Base-by-base conservation (phyloP, 1,139 yeast species). In the Candida sp. region DNA sequence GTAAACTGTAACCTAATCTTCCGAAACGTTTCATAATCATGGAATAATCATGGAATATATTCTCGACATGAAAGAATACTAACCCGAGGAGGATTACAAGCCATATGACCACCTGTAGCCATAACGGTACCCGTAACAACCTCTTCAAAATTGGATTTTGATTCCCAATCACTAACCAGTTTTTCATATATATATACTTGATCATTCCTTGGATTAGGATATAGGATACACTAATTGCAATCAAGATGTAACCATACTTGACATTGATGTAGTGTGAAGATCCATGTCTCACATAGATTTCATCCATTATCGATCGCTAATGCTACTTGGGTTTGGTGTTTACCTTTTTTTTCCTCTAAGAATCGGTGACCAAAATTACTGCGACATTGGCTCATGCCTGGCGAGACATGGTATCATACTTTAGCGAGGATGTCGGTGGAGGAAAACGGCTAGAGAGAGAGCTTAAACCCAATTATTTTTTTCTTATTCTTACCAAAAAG, bases 1-100 rank as follows among this genome's bases (percentile, higher is more conserved):
- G 64, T 45, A 84, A 60, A 1, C 84, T 78, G 51, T 81, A 85
- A 0, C 88, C 70, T 5, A 89, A 57, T 48, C 96, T 70, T 5
- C 83, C 88, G 41, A 64, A 61, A 27, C 87, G 53, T 48, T 73
- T 73, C 15, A 68, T 48, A 7, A 59, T 44, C 3, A 55, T 53
- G 23, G 54, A 41, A 42, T 58, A 58, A 49, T 61, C 50, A 39
- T 62, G 59, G 32, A 50, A 23, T 45, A 57, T 40, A 27, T 57
- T 51, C 22, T 54, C 51, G 41, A 70, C 46, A 44, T 63, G 48
- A 51, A 50, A 46, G 36, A 63, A 49, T 22, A 57, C 45, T 46
- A 61, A 5, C 15, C 46, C 58, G 3, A 59, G 21, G 2, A 67
- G 43, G 1, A 70, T 43, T 0, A 56, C 37, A 1, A 49, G 22